A percentile compares a stretch with the other conserved stretches of the same genome.
Conservation (phyloP, 1,284 basidiomycete species). For the Ceratobasidium sp. region DNA sequence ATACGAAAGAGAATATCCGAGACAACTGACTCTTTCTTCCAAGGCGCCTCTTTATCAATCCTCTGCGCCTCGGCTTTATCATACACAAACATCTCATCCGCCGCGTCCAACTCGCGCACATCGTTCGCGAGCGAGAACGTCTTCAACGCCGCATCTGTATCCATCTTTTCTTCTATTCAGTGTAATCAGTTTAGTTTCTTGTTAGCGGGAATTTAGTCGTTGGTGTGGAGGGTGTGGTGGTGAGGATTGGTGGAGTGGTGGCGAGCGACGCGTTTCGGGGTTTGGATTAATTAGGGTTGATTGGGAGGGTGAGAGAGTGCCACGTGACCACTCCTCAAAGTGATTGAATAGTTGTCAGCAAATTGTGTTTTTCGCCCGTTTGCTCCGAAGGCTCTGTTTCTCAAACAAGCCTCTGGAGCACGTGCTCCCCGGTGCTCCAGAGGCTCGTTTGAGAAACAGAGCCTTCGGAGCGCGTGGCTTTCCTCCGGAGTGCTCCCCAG, state of each 20-base stretch:
- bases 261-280: slow-evolving; percentile 30
- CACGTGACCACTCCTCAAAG: too few species aligned
- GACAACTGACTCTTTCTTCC: slow-evolving; percentile 81
- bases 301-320: slow-evolving; percentile 4
- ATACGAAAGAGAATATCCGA: slow-evolving; percentile 14
- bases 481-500: too few species aligned
- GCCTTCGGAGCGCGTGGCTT: too few species aligned
- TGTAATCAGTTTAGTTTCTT: neutral
- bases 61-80: slow-evolving; percentile 76
- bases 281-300: slow-evolving; percentile 39
- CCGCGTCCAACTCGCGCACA: slow-evolving; percentile 71
- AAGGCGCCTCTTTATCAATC: slow-evolving; percentile 80
- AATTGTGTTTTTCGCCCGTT: too few species aligned
- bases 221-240: too few species aligned
- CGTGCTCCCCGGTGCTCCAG: too few species aligned
- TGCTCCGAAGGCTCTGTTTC: too few species aligned
- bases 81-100: slow-evolving; percentile 85
- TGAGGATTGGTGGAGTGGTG: slow-evolving; percentile 10
- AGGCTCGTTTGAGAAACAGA: too few species aligned
- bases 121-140: slow-evolving; percentile 88
- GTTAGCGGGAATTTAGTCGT: neutral
- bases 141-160: slow-evolving; percentile 68
- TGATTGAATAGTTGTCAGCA: too few species aligned
- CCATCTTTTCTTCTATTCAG: slow-evolving; percentile 6
- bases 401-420: too few species aligned